Evolutionary conservation across 2,329 filamentous ascomycete genomes (phyloP).

Genomic region (Teratosphaeria nubilosa): DNA sequence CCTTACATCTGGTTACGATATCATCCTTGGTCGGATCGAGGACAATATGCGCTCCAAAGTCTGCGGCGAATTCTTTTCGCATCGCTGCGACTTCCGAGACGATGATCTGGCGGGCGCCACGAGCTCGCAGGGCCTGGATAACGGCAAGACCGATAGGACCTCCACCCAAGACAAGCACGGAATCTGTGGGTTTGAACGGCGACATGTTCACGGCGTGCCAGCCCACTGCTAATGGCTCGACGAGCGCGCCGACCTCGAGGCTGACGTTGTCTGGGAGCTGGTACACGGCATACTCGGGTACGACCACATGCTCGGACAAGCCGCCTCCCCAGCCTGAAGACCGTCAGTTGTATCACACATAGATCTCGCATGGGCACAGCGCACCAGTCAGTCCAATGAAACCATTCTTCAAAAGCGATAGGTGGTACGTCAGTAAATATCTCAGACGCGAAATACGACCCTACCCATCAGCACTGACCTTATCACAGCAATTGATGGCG

Average conservation of each 20-base stretch:
- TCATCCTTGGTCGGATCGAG: conserved; percentile 42
- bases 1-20: conserved; percentile 33
- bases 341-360: not conserved
- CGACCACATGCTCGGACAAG: conserved; percentile 41
- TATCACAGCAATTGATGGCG: conserved; percentile 45
- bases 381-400: conserved; percentile 42
- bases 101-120: conserved; percentile 40
- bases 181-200: conserved; percentile 37
- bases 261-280: conserved; percentile 42
- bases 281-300: conserved; percentile 38
- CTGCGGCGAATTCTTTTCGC: conserved; percentile 39
- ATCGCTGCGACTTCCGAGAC: conserved; percentile 41
- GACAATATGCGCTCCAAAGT: conserved; percentile 44
- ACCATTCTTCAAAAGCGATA: conserved; percentile 29
- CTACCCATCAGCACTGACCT: too few species aligned
- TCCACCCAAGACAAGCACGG: conserved; percentile 41
- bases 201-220: conserved; percentile 47
- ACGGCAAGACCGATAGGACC: conserved; percentile 45
- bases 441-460: too few species aligned
- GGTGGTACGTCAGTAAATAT: too few species aligned
- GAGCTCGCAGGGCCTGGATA: conserved; percentile 36
- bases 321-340: conserved; percentile 40
- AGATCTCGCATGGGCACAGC: conserved; percentile 3
- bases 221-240: conserved; percentile 46
- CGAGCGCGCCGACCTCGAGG: conserved; percentile 42